Percentiles rank a stretch among this genome's conserved stretches.
phyloP scores from a whole-genome alignment of 2,329 filamentous ascomycete species.

The Setomelanomma holmii region DNA sequence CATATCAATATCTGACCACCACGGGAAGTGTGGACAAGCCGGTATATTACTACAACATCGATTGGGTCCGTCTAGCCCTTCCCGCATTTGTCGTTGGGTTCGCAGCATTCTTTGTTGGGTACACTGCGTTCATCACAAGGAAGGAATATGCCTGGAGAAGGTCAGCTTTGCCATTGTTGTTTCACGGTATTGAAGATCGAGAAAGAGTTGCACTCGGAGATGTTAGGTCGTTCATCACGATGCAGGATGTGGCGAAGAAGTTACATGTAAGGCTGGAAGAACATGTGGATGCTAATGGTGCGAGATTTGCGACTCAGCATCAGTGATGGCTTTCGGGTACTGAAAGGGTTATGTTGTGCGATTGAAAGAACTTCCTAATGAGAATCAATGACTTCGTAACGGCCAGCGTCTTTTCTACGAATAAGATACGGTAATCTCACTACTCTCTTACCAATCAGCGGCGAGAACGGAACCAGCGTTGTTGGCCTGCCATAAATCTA shows the following conservation, averaged over 20 bases:
- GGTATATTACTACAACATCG: constrained; percentile 4
- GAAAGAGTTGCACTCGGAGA: neutral
- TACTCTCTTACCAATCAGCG: too few relatives aligned
- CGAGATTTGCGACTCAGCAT: neutral
- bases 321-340: too few relatives aligned
- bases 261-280: neutral
- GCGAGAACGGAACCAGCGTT: too few relatives aligned
- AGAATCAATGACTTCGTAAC: too few relatives aligned
- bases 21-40: constrained; percentile 1
- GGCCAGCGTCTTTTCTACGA: too few relatives aligned
- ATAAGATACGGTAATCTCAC: too few relatives aligned
- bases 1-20: neutral
- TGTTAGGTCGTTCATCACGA: neutral
- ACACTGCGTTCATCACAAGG: constrained; percentile 2
- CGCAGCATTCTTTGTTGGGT: neutral
- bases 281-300: neutral
- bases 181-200: constrained; percentile 4
- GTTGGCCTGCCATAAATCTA: too few relatives aligned
- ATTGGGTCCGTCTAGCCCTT: neutral
- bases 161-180: constrained; percentile 6
- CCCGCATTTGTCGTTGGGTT: constrained; percentile 1
- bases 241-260: neutral
- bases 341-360: too few relatives aligned
- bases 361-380: too few relatives aligned
- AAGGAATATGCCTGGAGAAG: constrained; percentile 3